phyloP scores from a whole-genome alignment of 1,284 basidiomycete species.

The Melampsora abietis-canadensis region DNA sequence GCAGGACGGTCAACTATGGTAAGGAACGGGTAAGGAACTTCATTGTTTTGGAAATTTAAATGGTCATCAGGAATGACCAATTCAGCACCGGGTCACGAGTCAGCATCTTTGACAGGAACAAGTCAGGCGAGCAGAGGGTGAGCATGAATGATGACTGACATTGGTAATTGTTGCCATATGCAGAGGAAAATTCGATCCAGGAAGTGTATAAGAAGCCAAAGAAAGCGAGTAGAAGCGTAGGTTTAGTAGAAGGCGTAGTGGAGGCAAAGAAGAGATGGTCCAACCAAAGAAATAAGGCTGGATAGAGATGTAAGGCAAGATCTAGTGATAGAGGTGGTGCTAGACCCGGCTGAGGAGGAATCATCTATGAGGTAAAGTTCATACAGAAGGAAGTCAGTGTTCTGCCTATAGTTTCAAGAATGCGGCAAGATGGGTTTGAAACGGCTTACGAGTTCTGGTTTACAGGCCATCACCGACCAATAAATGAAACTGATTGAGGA shows the following conservation, averaged over 20 bases:
- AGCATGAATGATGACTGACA: not conserved
- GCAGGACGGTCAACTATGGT: not conserved
- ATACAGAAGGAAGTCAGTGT: not conserved
- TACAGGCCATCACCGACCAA: not conserved
- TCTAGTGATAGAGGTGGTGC: not conserved
- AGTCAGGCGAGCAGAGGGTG: not conserved
- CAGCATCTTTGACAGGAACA: not conserved
- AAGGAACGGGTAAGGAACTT: constrained; percentile 5
- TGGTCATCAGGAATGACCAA: not conserved
- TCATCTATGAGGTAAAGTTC: not conserved
- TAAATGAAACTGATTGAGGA: not conserved
- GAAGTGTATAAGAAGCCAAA: constrained; percentile 1
- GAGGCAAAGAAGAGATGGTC: constrained; percentile 1
- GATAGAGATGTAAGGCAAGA: constrained; percentile 7
- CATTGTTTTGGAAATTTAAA: not conserved
- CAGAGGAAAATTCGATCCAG: constrained; percentile 1
- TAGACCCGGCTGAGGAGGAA: not conserved
- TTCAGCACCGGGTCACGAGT: not conserved
- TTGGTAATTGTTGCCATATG: not conserved
- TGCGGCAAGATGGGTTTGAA: not conserved
- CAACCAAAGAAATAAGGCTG: constrained; percentile 1
- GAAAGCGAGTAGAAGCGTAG: not conserved
- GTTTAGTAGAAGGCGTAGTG: not conserved
- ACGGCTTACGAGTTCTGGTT: not conserved
- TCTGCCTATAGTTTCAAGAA: not conserved